Base-by-base conservation (phyloP, 2,329 filamentous ascomycete species). In the Aspergillus sojae region DNA sequence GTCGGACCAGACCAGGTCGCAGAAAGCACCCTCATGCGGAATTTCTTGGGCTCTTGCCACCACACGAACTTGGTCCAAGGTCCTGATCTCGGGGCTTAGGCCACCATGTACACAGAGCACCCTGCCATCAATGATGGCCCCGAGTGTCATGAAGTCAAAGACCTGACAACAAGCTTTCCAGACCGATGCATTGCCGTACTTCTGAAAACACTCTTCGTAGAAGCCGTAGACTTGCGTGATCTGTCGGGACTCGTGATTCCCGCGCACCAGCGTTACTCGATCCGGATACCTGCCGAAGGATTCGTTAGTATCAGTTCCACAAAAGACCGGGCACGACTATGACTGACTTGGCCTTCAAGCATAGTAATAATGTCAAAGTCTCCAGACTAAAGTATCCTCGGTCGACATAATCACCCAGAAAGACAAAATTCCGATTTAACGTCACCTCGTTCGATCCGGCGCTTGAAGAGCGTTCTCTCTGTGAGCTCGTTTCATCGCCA, bases 131-230 rank as follows among this genome's bases (percentile, higher is more conserved):
- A 92, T 90, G 70, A 91, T 86, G 58, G 89, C 89, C 61, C 89
- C 90, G 62, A 92, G 83, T 21, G 90, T 89, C 67, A 92, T 86
- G 75, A 91, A 92, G 76, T 92, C 90, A 72, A 92, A 92, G 50
- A 92, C 88, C 76, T 92, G 89, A 71, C 89, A 92, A 77, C 90
- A 92, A 58, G 89, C 89, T 78, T 92, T 92, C 90, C 90, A 92
- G 60, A 92, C 90, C 36, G 88, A 90, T 7, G 90, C 89, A 76
- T 91, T 92, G 64, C 89, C 89, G 72, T 92, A 92, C 75, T 92
- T 92, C 69, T 89, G 88, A 69, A 91, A 85, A 73, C 90, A 92
- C 74, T 92, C 90, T 73, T 92, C 90, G 77, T 92, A 92, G 77
- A 92, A 92, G 34, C 90, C 90, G 74, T 92, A 92, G 16, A 92